A percentile compares a stretch with the other conserved stretches of the same genome.
Evolutionary conservation across 169 alveolate genomes (phyloP).

Genomic region (Amoebophrya sp.): DNA sequence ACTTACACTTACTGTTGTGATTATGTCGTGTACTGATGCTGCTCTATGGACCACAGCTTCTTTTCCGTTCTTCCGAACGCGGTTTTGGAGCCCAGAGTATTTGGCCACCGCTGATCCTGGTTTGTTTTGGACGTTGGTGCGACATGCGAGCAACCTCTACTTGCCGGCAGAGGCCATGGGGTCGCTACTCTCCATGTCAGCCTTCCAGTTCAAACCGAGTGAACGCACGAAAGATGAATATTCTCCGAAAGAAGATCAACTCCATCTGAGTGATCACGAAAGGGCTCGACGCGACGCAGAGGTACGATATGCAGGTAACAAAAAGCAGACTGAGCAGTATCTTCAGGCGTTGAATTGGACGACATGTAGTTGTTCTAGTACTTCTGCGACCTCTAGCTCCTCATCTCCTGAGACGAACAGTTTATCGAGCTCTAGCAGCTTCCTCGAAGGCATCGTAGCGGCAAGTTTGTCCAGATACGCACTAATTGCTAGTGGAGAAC

Average conservation of each 20-base stretch:
- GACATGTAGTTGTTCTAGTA: too few species aligned
- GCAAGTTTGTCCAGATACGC: not conserved
- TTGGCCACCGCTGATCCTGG: not conserved
- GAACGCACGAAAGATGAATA: too few species aligned
- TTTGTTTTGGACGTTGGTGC: not conserved
- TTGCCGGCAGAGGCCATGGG: not conserved
- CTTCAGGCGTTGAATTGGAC: not conserved
- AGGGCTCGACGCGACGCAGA: too few species aligned
- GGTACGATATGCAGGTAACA: not conserved
- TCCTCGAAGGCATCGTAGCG: not conserved
- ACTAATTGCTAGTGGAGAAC: not conserved
- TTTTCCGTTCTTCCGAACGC: not conserved
- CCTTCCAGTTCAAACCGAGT: too few species aligned
- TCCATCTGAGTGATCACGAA: too few species aligned
- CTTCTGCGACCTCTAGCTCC: too few species aligned
- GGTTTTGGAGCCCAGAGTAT: not conserved
- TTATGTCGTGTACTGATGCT: too few species aligned
- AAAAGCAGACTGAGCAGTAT: not conserved
- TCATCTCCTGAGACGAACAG: too few species aligned
- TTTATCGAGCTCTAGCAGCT: not conserved
- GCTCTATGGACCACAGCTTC: too few species aligned
- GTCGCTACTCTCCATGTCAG: not conserved
- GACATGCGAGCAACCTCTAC: not conserved
- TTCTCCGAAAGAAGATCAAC: too few species aligned
- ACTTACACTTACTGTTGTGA: too few species aligned